A percentile compares a stretch with the other conserved stretches of the same genome.
Conservation (phyloP, 2,329 filamentous ascomycete genomes). For the Sphaerulina musiva region DNA sequence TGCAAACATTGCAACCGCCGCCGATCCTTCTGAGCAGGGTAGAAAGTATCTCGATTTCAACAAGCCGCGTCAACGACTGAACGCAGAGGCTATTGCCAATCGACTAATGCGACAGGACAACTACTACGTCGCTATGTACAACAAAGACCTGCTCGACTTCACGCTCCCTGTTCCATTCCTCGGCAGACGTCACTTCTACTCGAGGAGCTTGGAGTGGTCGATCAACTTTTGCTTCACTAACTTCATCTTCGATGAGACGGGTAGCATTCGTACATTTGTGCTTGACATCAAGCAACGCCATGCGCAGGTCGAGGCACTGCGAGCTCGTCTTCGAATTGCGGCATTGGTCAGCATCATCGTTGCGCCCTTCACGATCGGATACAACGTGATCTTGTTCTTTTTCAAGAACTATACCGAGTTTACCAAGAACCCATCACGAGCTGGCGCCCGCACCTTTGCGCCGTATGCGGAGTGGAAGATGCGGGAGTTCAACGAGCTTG, state of each 20-base stretch:
- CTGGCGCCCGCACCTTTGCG: slow-evolving; percentile 86
- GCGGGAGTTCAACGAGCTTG: slow-evolving; percentile 93
- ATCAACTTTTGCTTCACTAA: slow-evolving; percentile 84
- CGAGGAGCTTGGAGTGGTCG: slow-evolving; percentile 85
- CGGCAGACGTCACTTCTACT: slow-evolving; percentile 73
- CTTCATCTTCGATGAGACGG: slow-evolving; percentile 84
- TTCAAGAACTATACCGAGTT: slow-evolving; percentile 97
- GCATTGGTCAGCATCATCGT: slow-evolving; percentile 81
- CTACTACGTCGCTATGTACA: slow-evolving; percentile 92
- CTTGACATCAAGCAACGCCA: slow-evolving; percentile 75
- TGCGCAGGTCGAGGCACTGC: slow-evolving; percentile 69
- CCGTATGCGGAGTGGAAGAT: slow-evolving; percentile 97
- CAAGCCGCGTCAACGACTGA: slow-evolving; percentile 66
- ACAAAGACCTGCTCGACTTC: slow-evolving; percentile 88
- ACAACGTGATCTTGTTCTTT: slow-evolving; percentile 82
- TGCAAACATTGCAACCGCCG: slow-evolving; percentile 76
- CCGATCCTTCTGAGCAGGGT: slow-evolving; percentile 49
- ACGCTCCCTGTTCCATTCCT: slow-evolving; percentile 81
- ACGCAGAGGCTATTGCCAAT: slow-evolving; percentile 95
- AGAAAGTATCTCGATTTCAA: slow-evolving; percentile 55
- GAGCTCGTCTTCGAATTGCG: slow-evolving; percentile 70
- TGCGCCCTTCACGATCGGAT: slow-evolving; percentile 79
- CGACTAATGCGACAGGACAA: slow-evolving; percentile 94
- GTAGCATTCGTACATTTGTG: slow-evolving; percentile 80
- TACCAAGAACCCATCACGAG: slow-evolving; percentile 81